phyloP scores from a whole-genome alignment of 768 basidiomycete genomes.

The Boletus rubropictus region DNA sequence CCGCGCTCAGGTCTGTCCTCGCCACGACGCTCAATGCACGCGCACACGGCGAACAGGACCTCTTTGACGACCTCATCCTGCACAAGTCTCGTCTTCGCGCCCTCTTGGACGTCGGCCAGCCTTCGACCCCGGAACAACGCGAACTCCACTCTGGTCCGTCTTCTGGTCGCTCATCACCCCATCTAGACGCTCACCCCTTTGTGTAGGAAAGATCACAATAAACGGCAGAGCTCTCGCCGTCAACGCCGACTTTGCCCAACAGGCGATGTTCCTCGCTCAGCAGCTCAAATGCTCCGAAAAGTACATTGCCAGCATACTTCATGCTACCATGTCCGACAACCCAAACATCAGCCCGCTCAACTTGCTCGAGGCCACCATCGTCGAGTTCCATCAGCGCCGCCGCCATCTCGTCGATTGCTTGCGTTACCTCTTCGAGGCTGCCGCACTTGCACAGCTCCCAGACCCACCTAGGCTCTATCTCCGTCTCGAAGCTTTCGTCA shows the following conservation, averaged over 20 bases:
- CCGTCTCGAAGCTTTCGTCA: slow-evolving; percentile 51
- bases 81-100: slow-evolving; percentile 58
- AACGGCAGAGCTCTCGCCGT: slow-evolving; percentile 65
- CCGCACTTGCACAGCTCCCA: slow-evolving; percentile 42
- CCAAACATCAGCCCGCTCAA: slow-evolving; percentile 56
- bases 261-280: slow-evolving; percentile 72
- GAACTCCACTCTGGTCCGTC: slow-evolving; percentile 56
- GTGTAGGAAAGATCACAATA: slow-evolving; percentile 59
- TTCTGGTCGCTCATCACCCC: slow-evolving; percentile 25
- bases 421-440: slow-evolving; percentile 58
- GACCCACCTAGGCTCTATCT: slow-evolving; percentile 44
- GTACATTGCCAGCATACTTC: slow-evolving; percentile 64
- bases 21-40: slow-evolving; percentile 42
- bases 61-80: slow-evolving; percentile 68
- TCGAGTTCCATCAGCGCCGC: slow-evolving; percentile 64
- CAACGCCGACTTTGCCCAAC: slow-evolving; percentile 74
- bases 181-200: not conserved
- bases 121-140: slow-evolving; percentile 58
- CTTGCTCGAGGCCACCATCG: slow-evolving; percentile 59
- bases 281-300: slow-evolving; percentile 81
- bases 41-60: slow-evolving; percentile 59
- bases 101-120: slow-evolving; percentile 60
- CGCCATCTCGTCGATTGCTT: slow-evolving; percentile 68
- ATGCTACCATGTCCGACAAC: slow-evolving; percentile 55
- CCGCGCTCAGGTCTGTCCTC: slow-evolving; percentile 50